Percentiles rank a stretch among this genome's conserved stretches.
Evolutionary conservation across 148 eudicot genomes (phyloP).

Genomic region (Silene conica): DNA sequence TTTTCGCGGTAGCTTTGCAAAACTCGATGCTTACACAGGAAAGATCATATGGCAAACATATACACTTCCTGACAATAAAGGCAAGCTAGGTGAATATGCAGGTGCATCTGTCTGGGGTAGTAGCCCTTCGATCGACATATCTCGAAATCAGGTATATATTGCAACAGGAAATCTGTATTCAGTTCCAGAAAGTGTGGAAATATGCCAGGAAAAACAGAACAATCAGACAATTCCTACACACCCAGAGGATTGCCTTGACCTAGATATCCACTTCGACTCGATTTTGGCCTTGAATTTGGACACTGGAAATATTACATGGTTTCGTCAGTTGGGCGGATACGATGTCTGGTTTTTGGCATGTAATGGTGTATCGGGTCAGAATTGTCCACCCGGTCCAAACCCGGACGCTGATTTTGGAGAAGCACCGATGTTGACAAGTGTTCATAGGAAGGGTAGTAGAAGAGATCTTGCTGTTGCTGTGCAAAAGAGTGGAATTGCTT

Average conservation of each 20-base stretch:
- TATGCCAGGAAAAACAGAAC: conserved; percentile 43
- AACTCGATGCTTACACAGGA: conserved; percentile 38
- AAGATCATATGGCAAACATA: conserved; percentile 50
- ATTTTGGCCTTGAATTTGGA: conserved; percentile 46
- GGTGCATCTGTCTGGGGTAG: conserved; percentile 62
- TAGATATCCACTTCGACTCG: conserved; percentile 43
- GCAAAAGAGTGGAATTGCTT: conserved; percentile 59
- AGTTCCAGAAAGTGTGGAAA: conserved; percentile 31
- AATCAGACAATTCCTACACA: conserved; percentile 38
- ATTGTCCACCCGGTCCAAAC: conserved; percentile 55
- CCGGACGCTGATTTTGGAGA: conserved; percentile 64
- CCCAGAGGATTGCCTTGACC: conserved; percentile 38
- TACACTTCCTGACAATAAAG: conserved; percentile 51
- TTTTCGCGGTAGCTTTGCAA: conserved; percentile 12
- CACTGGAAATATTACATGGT: conserved; percentile 45
- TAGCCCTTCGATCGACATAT: conserved; percentile 50
- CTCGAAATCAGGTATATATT: conserved; percentile 43
- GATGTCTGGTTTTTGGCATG: conserved; percentile 54
- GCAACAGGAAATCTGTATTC: conserved; percentile 61
- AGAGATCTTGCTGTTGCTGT: conserved; percentile 45
- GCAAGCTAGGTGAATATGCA: conserved; percentile 33
- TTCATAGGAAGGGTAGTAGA: conserved; percentile 10
- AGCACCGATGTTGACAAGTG: conserved; percentile 45
- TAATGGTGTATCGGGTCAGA: conserved; percentile 22
- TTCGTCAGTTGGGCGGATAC: conserved; percentile 56